A percentile compares a stretch with the other conserved stretches of the same genome.
phyloP scores from a whole-genome alignment of 2,329 filamentous ascomycete genomes.

The Bipolaris zeicola region DNA sequence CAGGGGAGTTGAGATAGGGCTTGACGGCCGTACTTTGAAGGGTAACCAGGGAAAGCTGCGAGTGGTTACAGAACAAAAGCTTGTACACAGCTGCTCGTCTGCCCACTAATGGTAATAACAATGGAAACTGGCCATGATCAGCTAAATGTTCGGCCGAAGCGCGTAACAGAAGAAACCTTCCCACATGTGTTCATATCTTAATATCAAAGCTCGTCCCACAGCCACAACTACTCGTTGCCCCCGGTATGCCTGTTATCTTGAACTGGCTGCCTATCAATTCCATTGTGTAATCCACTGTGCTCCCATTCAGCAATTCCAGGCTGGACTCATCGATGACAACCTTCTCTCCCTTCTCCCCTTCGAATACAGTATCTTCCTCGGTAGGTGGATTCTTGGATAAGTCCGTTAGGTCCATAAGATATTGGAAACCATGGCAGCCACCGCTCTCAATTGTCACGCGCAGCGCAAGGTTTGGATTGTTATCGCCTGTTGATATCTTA shows the following conservation, averaged over 20 bases:
- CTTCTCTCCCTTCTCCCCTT: constrained; percentile 70
- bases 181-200: constrained; percentile 53
- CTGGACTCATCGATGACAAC: constrained; percentile 89
- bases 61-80: no score
- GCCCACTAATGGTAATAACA: neutral
- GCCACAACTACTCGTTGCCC: constrained; percentile 91
- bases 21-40: no score
- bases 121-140: neutral
- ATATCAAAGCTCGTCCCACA: constrained; percentile 98
- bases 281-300: constrained; percentile 95
- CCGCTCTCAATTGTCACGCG: constrained; percentile 91
- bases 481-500: constrained; percentile 60
- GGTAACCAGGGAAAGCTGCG: no score
- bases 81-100: no score
- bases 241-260: constrained; percentile 92
- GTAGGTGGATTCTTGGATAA: constrained; percentile 54
- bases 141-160: neutral
- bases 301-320: constrained; percentile 85
- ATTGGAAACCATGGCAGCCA: constrained; percentile 97
- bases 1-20: no score
- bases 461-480: constrained; percentile 81
- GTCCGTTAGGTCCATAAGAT: constrained; percentile 84
- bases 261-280: constrained; percentile 95
- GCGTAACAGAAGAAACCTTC: neutral
- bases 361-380: constrained; percentile 88